Percentiles rank a stretch among this genome's conserved stretches.
phyloP scores from a whole-genome alignment of 176 grass and related monocot genomes.

The Triticum urartu region DNA sequence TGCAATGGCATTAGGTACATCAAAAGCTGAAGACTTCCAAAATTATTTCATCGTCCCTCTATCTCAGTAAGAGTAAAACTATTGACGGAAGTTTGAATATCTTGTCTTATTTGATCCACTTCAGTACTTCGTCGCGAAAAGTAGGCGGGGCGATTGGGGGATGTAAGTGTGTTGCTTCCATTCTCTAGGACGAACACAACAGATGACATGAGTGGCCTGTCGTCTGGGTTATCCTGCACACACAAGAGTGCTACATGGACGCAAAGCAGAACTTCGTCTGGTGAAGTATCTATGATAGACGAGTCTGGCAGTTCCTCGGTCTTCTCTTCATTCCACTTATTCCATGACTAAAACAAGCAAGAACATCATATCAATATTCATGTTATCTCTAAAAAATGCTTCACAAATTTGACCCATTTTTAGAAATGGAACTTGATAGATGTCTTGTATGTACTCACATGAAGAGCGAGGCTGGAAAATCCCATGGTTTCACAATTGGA shows the following conservation, averaged over 20 bases:
- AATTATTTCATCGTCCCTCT: neutral
- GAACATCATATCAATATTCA: too few relatives aligned
- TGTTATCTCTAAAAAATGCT: too few relatives aligned
- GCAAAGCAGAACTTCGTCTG: constrained; percentile 25
- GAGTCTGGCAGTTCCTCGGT: constrained; percentile 3
- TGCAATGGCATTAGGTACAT: too few relatives aligned
- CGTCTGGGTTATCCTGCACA: constrained; percentile 50
- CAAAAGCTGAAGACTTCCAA: too few relatives aligned
- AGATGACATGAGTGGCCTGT: constrained; percentile 39
- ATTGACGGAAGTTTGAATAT: neutral
- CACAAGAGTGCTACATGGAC: constrained; percentile 49
- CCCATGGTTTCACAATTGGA: neutral
- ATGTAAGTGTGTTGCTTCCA: constrained; percentile 16
- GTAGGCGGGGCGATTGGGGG: constrained; percentile 11
- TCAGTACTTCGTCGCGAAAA: neutral
- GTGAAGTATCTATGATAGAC: constrained; percentile 21
- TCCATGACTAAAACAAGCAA: neutral
- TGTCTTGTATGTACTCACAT: neutral
- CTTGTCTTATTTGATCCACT: neutral
- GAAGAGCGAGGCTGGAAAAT: neutral
- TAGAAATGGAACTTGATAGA: neutral
- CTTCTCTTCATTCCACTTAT: constrained; percentile 20
- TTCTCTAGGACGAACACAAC: constrained; percentile 41
- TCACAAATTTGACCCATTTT: too few relatives aligned
- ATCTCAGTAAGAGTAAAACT: neutral